These are phyloP conservation scores for Paecilomyces sp. DNA, from an alignment of 2,329 filamentous ascomycete genomes.

Conservation along the genomic window DNA sequence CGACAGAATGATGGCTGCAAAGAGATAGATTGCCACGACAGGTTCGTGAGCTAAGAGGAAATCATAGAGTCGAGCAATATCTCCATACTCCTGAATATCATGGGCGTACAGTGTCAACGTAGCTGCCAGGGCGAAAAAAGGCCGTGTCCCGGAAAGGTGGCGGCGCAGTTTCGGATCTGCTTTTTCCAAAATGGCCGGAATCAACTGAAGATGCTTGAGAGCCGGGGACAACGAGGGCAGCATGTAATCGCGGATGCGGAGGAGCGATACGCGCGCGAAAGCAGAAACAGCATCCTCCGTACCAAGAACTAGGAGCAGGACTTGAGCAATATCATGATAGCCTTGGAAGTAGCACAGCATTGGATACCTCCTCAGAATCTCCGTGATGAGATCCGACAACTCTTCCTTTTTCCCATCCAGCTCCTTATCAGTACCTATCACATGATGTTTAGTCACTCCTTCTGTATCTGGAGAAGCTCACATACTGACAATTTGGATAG, in stretches of 20 bases:
- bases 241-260: constrained; percentile 97
- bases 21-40: constrained; percentile 85
- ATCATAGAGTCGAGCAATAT: constrained; percentile 88
- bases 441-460: constrained; percentile 11
- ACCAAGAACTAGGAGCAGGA: constrained; percentile 79
- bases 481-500: constrained; percentile 68
- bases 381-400: constrained; percentile 71
- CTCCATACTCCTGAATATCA: constrained; percentile 81
- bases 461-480: constrained; percentile 1
- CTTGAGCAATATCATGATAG: constrained; percentile 97
- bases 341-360: constrained; percentile 95
- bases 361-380: constrained; percentile 72
- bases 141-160: constrained; percentile 72
- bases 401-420: constrained; percentile 65
- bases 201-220: constrained; percentile 74
- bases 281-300: constrained; percentile 52
- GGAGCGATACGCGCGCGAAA: constrained; percentile 73
- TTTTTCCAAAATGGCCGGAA: constrained; percentile 70
- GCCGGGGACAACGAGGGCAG: constrained; percentile 77
- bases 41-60: constrained; percentile 81
- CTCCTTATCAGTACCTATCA: constrained; percentile 61
- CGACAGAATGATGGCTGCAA: constrained; percentile 77
- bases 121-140: constrained; percentile 88
- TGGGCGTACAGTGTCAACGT: constrained; percentile 95
- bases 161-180: constrained; percentile 64